phyloP scores from a whole-genome alignment of 768 basidiomycete species.

The Leccinellum albellum region DNA sequence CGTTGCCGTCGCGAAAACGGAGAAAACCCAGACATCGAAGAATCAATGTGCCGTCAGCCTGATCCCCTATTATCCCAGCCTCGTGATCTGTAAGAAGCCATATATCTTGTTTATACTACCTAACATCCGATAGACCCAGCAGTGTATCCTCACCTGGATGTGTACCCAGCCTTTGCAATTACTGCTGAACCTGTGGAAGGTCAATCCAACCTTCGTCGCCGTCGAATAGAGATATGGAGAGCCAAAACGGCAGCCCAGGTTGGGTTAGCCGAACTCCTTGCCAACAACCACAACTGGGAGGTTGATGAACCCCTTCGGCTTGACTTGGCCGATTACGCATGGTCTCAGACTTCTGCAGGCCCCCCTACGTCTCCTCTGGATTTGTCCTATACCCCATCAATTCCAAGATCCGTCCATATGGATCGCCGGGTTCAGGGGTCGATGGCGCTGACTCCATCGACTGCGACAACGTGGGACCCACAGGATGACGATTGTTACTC shows the following conservation, averaged over 20 bases:
- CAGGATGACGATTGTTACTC: conserved; percentile 41
- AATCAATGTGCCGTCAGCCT: neutral
- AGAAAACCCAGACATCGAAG: neutral
- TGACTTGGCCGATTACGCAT: conserved; percentile 62
- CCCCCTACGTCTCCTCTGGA: conserved; percentile 45
- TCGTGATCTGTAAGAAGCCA: conserved; percentile 33
- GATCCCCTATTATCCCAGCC: conserved; percentile 31
- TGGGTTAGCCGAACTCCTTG: conserved; percentile 14
- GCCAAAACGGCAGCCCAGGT: conserved; percentile 19
- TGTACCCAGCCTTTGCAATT: conserved; percentile 14
- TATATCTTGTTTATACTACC: neutral
- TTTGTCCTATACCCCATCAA: conserved; percentile 35
- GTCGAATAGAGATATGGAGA: conserved; percentile 17
- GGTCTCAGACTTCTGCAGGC: conserved; percentile 69
- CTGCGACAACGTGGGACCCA: conserved; percentile 53
- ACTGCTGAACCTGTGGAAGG: neutral
- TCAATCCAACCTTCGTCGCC: conserved; percentile 5
- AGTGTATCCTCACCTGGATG: conserved; percentile 21
- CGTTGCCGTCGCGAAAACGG: neutral
- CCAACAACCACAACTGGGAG: conserved; percentile 19
- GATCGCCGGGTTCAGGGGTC: conserved; percentile 54
- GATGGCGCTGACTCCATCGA: conserved; percentile 44
- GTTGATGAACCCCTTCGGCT: conserved; percentile 40
- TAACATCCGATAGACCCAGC: conserved; percentile 19
- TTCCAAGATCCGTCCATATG: conserved; percentile 53